A percentile compares a stretch with the other conserved stretches of the same genome.
Conservation (phyloP, 1,284 basidiomycete species). For the Cutaneotrichosporon mucoides region DNA sequence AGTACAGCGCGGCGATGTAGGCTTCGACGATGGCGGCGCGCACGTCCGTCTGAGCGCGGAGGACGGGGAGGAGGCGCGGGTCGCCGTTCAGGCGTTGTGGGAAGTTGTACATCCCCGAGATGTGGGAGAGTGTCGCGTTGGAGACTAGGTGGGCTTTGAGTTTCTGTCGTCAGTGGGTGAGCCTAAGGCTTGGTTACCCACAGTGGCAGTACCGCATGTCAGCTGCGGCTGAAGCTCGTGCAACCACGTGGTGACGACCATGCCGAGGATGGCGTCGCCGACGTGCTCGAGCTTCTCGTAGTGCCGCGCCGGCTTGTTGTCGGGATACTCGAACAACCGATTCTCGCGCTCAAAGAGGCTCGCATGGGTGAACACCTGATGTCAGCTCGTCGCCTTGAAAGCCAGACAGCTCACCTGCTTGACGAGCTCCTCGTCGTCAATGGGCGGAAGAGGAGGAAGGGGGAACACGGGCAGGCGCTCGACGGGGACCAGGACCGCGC, state of each 20-base stretch:
- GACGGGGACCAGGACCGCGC: constrained; percentile 36
- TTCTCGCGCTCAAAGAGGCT: constrained; percentile 27
- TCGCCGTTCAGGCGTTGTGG: constrained; percentile 35
- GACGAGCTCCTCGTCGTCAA: constrained; percentile 26
- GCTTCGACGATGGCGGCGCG: constrained; percentile 45
- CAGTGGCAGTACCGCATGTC: constrained; percentile 41
- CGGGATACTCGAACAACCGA: constrained; percentile 35
- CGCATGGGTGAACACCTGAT: constrained; percentile 31
- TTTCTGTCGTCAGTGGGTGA: constrained; percentile 26
- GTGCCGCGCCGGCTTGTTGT: constrained; percentile 22
- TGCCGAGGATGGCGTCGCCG: constrained; percentile 42
- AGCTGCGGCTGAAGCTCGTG: constrained; percentile 38
- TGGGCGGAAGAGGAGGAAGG: constrained; percentile 37
- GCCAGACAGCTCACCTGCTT: constrained; percentile 20
- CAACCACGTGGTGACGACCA: constrained; percentile 45
- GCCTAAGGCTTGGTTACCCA: constrained; percentile 17
- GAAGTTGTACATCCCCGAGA: constrained; percentile 41
- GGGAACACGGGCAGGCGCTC: constrained; percentile 40
- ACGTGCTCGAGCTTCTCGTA: constrained; percentile 48
- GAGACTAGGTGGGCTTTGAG: constrained; percentile 46
- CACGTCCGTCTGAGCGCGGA: constrained; percentile 40
- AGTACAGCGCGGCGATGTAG: constrained; percentile 43
- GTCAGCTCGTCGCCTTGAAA: neutral
- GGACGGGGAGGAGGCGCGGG: constrained; percentile 29
- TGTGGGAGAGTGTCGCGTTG: constrained; percentile 42